A percentile compares a stretch with the other conserved stretches of the same genome.
These are phyloP conservation scores for Aureobasidium melanogenum DNA, from an alignment of 2,329 filamentous ascomycete species.

Conservation along the genomic window DNA sequence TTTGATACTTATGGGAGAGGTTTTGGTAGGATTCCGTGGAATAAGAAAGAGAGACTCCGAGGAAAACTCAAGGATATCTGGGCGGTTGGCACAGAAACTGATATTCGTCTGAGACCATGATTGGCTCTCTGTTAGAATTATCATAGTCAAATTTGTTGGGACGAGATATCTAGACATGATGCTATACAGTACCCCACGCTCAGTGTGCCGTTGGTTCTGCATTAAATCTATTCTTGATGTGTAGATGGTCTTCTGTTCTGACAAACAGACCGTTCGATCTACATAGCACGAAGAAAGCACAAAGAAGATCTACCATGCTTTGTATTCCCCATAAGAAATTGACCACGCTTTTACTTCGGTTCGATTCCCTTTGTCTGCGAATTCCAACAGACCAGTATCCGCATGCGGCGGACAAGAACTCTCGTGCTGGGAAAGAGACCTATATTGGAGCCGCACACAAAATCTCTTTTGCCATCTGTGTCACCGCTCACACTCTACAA, in stretches of 20 bases:
- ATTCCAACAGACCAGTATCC: not conserved
- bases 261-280: no score
- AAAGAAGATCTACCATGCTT: no score
- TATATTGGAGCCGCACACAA: not conserved
- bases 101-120: not conserved
- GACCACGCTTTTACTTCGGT: no score
- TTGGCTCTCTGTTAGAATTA: not conserved
- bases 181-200: no score
- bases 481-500: not conserved
- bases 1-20: not conserved
- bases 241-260: no score
- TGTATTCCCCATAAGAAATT: no score
- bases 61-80: not conserved
- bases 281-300: no score
- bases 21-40: not conserved
- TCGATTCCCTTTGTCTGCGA: no score
- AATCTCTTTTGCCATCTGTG: not conserved
- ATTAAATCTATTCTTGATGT: not conserved
- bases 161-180: no score
- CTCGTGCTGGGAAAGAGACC: not conserved
- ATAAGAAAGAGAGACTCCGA: not conserved
- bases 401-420: not conserved
- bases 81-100: not conserved
- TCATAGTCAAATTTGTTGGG: no score
- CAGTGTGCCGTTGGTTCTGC: no score